Conservation (phyloP, 495 filamentous ascomycete genomes). For the Hypoxylon cercidicola region DNA sequence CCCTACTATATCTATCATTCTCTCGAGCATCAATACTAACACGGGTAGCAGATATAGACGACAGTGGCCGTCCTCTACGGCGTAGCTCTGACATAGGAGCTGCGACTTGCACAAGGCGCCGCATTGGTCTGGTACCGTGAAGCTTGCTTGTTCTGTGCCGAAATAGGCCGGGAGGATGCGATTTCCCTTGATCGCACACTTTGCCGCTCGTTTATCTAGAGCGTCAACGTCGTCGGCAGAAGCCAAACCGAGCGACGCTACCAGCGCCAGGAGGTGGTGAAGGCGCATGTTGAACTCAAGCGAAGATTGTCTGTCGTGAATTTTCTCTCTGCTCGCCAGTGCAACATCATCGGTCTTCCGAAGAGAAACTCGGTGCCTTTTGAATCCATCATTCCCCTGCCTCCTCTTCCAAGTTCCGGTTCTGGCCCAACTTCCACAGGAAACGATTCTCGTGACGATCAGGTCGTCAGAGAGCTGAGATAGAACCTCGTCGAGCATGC, state of each 20-base stretch:
- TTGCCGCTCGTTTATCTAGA: constrained; percentile 8
- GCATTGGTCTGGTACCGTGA: constrained; percentile 18
- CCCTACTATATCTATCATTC: neutral
- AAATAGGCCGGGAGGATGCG: constrained; percentile 16
- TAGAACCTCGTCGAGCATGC: neutral
- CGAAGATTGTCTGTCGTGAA: constrained; percentile 3
- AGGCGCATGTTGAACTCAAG: constrained; percentile 13
- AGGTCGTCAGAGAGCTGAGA: neutral
- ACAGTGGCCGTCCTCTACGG: constrained; percentile 16
- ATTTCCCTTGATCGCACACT: constrained; percentile 12
- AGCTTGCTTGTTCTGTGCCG: constrained; percentile 16
- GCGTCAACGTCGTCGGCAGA: constrained; percentile 1
- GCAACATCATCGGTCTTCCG: neutral
- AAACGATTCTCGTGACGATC: constrained; percentile 7
- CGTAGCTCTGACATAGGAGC: constrained; percentile 16
- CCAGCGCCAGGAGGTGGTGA: constrained; percentile 13
- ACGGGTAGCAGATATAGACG: constrained; percentile 21
- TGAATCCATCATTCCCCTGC: constrained; percentile 6
- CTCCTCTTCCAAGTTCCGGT: neutral
- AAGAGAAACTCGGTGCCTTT: constrained; percentile 9
- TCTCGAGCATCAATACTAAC: constrained; percentile 1
- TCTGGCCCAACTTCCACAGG: constrained; percentile 5
- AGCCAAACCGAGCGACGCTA: constrained; percentile 14
- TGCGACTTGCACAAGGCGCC: constrained; percentile 20
- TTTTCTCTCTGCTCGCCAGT: constrained; percentile 3